Base-by-base conservation (phyloP, 176 grass and related monocot species). In the Cenchrus fungigraminus region DNA sequence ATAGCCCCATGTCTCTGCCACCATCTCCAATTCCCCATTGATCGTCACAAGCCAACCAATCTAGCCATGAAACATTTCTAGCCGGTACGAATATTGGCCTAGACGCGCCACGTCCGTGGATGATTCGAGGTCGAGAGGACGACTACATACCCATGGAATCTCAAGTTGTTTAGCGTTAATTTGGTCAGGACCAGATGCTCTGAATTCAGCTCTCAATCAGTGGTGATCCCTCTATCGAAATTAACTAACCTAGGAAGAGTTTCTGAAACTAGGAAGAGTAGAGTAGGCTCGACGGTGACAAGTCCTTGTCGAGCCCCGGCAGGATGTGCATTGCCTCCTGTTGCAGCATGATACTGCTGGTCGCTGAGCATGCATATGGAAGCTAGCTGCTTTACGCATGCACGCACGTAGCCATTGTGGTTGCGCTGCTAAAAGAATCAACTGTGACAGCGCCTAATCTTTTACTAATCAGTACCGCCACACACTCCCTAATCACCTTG, bases 221-320 rank as follows among this genome's bases (percentile, higher is more conserved):
- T 28, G 5, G 53, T 20, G 0, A 57, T 42, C 11, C 12, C 0
- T 57, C 31, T n/a, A 40, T 12, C 4, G 28, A n/a, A 58, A 56
- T 40, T 28, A 12, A 42, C 13, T 16, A 84, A 2, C 13, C 20
- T 42, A 32, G 31, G 28, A 31, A 34, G 9, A 8, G 43, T 50
- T 40, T 40, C 2, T 40, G 37, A 40, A 40, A 40, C 19, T 22
- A 31, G 29, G 28, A 29, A 34, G 14, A 5, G 43, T 50, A 8
- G 85, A 22, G 37, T 82, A 82, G 86, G 59, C 52, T 82, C 71
- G 60, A 87, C 15, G 85, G 85, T 87, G 68, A 57, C 34, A 68
- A 74, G 76, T 79, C 76, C 76, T 64, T 86, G 84, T 63, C 83
- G 49, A 31, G 13, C 50, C 46, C 44, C 28, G 7, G 4, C 59